These are phyloP conservation scores for Ilyonectria sp. DNA, from an alignment of 2,329 filamentous ascomycete species.

Conservation along the genomic window DNA sequence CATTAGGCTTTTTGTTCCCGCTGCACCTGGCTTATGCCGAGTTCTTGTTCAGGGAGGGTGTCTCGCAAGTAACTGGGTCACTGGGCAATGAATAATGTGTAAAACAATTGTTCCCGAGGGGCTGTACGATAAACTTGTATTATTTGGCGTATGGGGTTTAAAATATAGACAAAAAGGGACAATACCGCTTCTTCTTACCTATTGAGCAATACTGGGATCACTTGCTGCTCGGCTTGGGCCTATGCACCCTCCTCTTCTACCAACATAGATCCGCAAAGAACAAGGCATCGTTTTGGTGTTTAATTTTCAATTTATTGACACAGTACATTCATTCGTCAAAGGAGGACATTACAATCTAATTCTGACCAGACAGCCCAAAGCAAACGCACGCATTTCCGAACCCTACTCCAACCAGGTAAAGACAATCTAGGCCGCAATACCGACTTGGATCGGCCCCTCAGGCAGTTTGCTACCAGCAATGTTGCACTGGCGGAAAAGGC, in stretches of 20 bases:
- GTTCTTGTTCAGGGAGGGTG: conserved; percentile 46
- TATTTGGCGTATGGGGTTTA: not conserved
- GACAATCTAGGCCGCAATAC: not conserved
- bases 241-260: not conserved
- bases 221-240: not conserved
- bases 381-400: not conserved
- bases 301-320: not conserved
- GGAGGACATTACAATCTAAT: not conserved
- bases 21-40: conserved; percentile 48
- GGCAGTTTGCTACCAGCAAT: conserved; percentile 76
- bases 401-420: not conserved
- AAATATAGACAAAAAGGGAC: not conserved
- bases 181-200: not conserved
- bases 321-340: not conserved
- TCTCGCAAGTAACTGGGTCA: conserved; percentile 37
- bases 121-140: conserved; percentile 1
- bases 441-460: conserved; percentile 58
- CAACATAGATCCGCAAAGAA: not conserved
- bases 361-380: not conserved
- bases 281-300: not conserved
- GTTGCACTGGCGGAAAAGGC: conserved; percentile 85
- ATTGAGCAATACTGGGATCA: no score
- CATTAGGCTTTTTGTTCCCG: conserved; percentile 28
- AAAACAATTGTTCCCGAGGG: accelerated
- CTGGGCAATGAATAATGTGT: not conserved